Conservation (phyloP, 495 filamentous ascomycete genomes). For the Copromyces sp. region DNA sequence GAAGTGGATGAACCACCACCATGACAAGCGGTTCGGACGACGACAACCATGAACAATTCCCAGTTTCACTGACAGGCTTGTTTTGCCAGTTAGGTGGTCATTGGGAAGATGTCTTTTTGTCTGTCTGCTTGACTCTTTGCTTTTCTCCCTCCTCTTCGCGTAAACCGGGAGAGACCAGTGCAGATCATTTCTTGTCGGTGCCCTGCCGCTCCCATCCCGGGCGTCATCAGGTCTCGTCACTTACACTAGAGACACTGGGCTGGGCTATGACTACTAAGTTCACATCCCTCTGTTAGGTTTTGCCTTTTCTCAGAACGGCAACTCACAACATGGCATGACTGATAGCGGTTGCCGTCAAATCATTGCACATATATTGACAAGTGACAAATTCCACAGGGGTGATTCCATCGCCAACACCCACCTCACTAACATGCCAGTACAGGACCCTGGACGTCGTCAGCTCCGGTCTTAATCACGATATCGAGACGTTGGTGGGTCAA, state of each 20-base stretch:
- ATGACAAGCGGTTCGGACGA: neutral
- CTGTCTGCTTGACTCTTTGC: neutral
- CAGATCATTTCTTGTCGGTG: neutral
- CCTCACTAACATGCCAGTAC: neutral
- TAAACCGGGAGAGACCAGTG: neutral
- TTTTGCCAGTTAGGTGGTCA: neutral
- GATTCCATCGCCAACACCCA: neutral
- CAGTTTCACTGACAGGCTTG: neutral
- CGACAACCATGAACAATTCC: neutral
- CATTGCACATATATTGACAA: neutral
- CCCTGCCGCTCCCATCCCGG: neutral
- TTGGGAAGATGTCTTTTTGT: neutral
- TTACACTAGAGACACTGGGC: neutral
- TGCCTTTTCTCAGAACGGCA: neutral
- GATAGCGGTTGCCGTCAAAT: neutral
- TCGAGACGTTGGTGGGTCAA: neutral
- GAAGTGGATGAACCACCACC: neutral
- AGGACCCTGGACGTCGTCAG: neutral
- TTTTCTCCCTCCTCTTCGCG: neutral
- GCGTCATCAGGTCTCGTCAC: neutral
- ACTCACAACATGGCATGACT: neutral
- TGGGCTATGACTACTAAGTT: neutral
- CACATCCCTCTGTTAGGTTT: neutral
- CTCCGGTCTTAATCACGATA: neutral
- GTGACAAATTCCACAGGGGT: neutral